Percentiles rank a stretch among this genome's conserved stretches.
Conservation (phyloP, 306 rosid genomes). For the Sicyos edulis region DNA sequence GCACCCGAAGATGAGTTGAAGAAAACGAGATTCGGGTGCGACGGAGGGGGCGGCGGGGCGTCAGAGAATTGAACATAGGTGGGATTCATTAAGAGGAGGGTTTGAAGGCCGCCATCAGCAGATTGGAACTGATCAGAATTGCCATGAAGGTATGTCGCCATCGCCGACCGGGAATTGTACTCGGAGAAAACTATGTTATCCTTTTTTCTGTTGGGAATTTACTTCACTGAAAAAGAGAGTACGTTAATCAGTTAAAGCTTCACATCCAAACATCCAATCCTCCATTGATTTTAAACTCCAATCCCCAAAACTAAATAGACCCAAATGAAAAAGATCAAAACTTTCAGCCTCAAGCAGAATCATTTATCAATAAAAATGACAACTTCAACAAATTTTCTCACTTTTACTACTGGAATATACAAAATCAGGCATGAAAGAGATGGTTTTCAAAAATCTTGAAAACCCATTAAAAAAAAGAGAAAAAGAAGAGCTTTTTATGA, state of each 20-base stretch:
- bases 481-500: not conserved
- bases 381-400: too few relatives aligned
- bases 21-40: conserved; percentile 39
- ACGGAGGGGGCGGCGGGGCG: conserved; percentile 44
- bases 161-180: conserved; percentile 16
- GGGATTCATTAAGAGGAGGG: conserved; percentile 85
- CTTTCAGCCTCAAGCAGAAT: too few relatives aligned
- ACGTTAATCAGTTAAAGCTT: conserved; percentile 19
- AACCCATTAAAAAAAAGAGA: not conserved
- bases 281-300: too few relatives aligned
- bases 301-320: too few relatives aligned
- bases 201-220: conserved; percentile 19
- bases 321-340: too few relatives aligned
- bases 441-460: not conserved
- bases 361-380: too few relatives aligned
- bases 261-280: too few relatives aligned
- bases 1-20: conserved; percentile 43
- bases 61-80: conserved; percentile 74
- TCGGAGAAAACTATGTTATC: conserved; percentile 28
- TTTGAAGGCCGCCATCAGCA: conserved; percentile 71
- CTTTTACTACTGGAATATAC: too few relatives aligned
- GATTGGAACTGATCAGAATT: conserved; percentile 75
- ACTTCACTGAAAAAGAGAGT: conserved; percentile 33
- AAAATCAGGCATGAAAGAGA: conserved; percentile 12
- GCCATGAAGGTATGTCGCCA: conserved; percentile 89